Base-by-base conservation (phyloP, 2,329 filamentous ascomycete species). In the Xylariaceae sp. region DNA sequence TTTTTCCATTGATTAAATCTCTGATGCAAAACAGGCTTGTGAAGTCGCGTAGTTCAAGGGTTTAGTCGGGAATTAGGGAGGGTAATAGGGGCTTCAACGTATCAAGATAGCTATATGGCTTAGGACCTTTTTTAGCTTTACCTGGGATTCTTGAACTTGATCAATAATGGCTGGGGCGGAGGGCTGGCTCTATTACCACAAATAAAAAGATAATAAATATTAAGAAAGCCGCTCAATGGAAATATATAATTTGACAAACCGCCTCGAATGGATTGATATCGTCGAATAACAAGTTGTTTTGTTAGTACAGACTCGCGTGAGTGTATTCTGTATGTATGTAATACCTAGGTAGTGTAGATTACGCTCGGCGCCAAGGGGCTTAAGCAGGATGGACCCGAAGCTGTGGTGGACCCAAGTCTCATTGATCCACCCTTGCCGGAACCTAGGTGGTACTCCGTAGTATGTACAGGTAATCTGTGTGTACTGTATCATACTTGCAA, bases 331-430 rank as follows among this genome's bases (percentile, higher is more conserved):
- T 37, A 26, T 9, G n/a, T n/a, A n/a, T n/a, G n/a, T n/a, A n/a
- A n/a, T n/a, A n/a, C n/a, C n/a, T n/a, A n/a, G n/a, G n/a, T n/a
- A n/a, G 23, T 26, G 23, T 26, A 26, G 23, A 26, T 26, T 4
- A 9, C 23, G 23, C 23, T 26, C 23, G 4, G 32, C 32, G 32
- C 32, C 32, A 37, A 16, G 32, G 32, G 32, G 32, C 23, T 26
- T 26, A 26, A 26, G 32, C 32, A 37, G 32, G 32, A 16, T 52
- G 50, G 23, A 52, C 44, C 54, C 46, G 50, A 59, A 57, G 56
- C 48, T 51, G 46, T 46, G 44, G 59, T 62, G 59, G 56, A 50
- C 52, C 57, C 48, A 43, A 23, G 48, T 44, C 48, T 44, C 51
- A 37, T 7, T 37, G 32, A 16, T 12, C 32, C 32, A 37, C 32